Percentiles rank a stretch among this genome's conserved stretches.
Evolutionary conservation across 352 stramenopile species (phyloP).

Genomic region (Thraustochytrium sp.): DNA sequence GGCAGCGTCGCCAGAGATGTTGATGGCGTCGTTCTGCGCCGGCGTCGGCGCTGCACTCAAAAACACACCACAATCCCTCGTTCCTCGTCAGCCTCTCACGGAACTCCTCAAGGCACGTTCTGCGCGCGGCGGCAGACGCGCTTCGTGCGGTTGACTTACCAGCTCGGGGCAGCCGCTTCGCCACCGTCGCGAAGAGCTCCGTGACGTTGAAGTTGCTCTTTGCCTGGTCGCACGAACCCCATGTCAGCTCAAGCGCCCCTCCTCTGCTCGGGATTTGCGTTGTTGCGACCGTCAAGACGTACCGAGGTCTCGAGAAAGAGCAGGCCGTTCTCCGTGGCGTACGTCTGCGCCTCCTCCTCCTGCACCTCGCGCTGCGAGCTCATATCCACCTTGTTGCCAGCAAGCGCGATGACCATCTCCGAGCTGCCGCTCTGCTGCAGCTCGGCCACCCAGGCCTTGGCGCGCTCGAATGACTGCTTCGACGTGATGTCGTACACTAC

Average conservation of each 20-base stretch:
- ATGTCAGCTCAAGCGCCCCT: too few relatives aligned
- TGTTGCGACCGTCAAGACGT: too few relatives aligned
- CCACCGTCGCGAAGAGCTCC: slow-evolving; percentile 78
- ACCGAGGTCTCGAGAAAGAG: slow-evolving; percentile 96
- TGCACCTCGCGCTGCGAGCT: slow-evolving; percentile 88
- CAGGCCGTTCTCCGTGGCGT: slow-evolving; percentile 96
- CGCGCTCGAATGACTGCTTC: slow-evolving; percentile 92
- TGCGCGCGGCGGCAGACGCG: too few relatives aligned
- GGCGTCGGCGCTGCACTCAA: not conserved
- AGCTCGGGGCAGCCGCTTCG: slow-evolving; percentile 18
- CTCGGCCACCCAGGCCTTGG: slow-evolving; percentile 99
- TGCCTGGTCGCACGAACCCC: too few relatives aligned
- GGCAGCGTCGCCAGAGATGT: not conserved
- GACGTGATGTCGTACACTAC: slow-evolving; percentile 96
- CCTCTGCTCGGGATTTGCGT: too few relatives aligned
- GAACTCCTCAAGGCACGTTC: too few relatives aligned
- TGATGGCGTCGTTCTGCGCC: slow-evolving; percentile 25
- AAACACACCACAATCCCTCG: too few relatives aligned
- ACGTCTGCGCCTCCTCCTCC: slow-evolving; percentile 87
- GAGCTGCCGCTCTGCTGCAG: slow-evolving; percentile 94
- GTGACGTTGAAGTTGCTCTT: slow-evolving; percentile 99
- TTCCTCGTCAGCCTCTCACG: too few relatives aligned
- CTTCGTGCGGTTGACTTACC: too few relatives aligned
- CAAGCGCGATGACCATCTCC: slow-evolving; percentile 91
- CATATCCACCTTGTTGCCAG: slow-evolving; percentile 95